Percentiles rank a stretch among this genome's conserved stretches.
Evolutionary conservation across 148 eudicot genomes (phyloP).

Genomic region (Gaultheria prostrata): DNA sequence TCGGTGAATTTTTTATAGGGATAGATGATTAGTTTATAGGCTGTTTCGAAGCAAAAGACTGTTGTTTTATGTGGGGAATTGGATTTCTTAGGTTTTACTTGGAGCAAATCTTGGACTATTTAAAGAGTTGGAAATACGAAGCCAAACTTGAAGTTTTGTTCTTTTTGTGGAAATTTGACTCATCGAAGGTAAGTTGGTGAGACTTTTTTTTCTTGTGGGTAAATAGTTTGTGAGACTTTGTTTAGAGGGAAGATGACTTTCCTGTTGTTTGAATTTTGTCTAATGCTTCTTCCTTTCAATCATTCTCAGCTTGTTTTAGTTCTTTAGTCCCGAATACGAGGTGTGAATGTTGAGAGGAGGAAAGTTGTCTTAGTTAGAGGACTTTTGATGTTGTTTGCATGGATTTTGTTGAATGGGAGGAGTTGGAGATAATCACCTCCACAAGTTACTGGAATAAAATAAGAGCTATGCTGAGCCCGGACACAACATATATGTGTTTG

Average conservation of each 20-base stretch:
- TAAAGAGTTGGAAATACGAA: slow-evolving; percentile 12
- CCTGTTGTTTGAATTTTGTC: not conserved
- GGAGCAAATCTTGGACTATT: slow-evolving; percentile 14
- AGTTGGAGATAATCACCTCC: not conserved
- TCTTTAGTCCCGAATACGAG: not conserved
- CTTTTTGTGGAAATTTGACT: slow-evolving; percentile 7
- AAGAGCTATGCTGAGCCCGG: not conserved
- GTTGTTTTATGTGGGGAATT: slow-evolving; percentile 17
- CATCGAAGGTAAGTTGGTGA: slow-evolving; percentile 12
- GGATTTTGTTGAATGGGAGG: slow-evolving; percentile 1
- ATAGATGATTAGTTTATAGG: slow-evolving; percentile 10
- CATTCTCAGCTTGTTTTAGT: not conserved
- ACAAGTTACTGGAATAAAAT: not conserved
- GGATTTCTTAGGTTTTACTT: slow-evolving; percentile 14
- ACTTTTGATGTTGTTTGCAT: not conserved
- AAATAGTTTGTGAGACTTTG: not conserved
- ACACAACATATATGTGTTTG: not conserved
- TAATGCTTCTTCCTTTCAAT: not conserved
- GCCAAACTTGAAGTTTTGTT: not conserved
- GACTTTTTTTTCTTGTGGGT: not conserved
- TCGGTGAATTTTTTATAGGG: not conserved
- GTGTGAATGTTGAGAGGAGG: not conserved
- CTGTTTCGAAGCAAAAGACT: slow-evolving; percentile 5
- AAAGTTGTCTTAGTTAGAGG: not conserved
- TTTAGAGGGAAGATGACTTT: not conserved